Evolutionary conservation across 192 early-diverging fungal genomes (phyloP).

Genomic region (Globomyces pollinis-pini): DNA sequence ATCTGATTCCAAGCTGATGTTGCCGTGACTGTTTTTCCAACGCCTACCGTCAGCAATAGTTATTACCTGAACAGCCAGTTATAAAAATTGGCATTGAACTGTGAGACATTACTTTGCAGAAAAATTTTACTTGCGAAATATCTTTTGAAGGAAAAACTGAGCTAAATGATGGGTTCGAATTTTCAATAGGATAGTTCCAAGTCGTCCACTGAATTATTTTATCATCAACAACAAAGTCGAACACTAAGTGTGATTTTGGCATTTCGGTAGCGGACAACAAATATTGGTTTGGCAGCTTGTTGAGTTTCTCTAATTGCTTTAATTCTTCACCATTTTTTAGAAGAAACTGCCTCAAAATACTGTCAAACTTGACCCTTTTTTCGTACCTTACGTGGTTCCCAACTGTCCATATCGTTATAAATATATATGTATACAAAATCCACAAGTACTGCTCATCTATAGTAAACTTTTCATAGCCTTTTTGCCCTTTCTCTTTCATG

Average conservation of each 20-base stretch:
- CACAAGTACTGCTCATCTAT: conserved; percentile 18
- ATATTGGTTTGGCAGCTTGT: neutral
- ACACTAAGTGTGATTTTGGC: conserved; percentile 13
- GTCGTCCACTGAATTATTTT: conserved; percentile 20
- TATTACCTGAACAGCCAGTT: conserved; percentile 3
- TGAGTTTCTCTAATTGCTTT: neutral
- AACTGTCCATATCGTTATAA: conserved; percentile 17
- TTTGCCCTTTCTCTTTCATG: conserved; percentile 13
- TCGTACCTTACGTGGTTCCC: conserved; percentile 6
- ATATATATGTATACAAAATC: conserved; percentile 17
- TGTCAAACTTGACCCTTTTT: conserved; percentile 7
- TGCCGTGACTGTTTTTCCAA: conserved; percentile 19
- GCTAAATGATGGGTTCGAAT: neutral
- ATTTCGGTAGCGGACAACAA: conserved; percentile 4
- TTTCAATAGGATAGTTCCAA: conserved; percentile 11
- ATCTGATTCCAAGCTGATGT: conserved; percentile 5
- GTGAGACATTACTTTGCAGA: conserved; percentile 11
- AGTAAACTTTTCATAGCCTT: conserved; percentile 22
- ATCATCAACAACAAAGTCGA: conserved; percentile 28
- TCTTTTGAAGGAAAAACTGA: conserved; percentile 16
- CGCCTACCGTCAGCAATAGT: too few species aligned
- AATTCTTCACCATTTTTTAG: neutral
- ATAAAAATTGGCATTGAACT: conserved; percentile 10
- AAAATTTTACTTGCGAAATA: conserved; percentile 15
- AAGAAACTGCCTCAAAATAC: conserved; percentile 2